Evolutionary conservation across 192 early-diverging fungal genomes (phyloP), one percentile per base, ranked within the genome.

Genomic region (Diversispora epigaea): DNA sequence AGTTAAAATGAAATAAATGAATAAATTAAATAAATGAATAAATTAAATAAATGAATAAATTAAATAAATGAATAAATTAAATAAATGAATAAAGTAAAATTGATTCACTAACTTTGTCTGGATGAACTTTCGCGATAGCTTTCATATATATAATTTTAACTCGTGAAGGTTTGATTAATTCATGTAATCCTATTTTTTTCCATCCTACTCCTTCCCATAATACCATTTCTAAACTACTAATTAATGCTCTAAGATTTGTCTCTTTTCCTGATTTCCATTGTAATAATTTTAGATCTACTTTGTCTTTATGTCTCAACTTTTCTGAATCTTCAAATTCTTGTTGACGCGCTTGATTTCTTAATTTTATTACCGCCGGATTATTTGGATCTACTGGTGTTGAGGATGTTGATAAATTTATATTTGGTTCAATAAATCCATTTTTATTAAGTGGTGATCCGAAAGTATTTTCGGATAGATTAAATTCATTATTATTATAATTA

Each of bases 71-170:
- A 3, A 65, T 12, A 43, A 40, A 19, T 64, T 1, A 60, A 32
- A 21, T 21, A 21, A 65, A 61, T 15, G 4, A 70, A 66, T 43
- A 49, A 44, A 22, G 56, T 41, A 32, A 15, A 56, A 39, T 9
- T 45, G 55, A 19, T 7, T 49, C 10, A 22, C 56, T 73, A 74
- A 94, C 91, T 86, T 98, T 99, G 72, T 99, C 97, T 11, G 97
- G 96, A 83, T 99, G 97, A 44, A 98, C 86, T 63, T 92, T 94
- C 10, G 87, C 87, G 73, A 99, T 95, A 25, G 95, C 95, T 62
- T 89, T 88, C 91, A 97, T 94, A 78, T 99, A 99, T 68, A 82
- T 87, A 43, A 95, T 84, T 85, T 99, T 99, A 62, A 95, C 94
- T 79, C 94, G 92, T 55, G 82, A 78, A 0, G 95, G 90, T 60